Evolutionary conservation across 805 yeast species (phyloP).

Genomic region (Peterozyma toletana): DNA sequence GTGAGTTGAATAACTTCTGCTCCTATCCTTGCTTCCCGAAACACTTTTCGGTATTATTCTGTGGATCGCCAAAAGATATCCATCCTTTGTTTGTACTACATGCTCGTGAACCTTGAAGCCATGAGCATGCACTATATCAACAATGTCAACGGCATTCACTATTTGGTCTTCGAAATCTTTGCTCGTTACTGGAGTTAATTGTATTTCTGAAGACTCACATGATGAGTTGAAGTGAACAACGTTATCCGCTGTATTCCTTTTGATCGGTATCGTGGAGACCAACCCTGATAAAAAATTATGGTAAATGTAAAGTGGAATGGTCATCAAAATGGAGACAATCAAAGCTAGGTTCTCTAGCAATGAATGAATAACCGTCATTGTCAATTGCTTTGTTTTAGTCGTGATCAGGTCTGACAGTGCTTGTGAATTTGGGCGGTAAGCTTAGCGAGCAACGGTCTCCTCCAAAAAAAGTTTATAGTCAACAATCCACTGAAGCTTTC

Average conservation of each 20-base stretch:
- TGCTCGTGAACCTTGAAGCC: slow-evolving; percentile 73
- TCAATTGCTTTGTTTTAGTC: not conserved
- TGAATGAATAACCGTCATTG: slow-evolving; percentile 1
- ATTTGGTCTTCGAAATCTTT: slow-evolving; percentile 11
- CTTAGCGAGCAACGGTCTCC: too few species aligned
- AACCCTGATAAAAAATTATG: not conserved
- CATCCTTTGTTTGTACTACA: slow-evolving; percentile 70
- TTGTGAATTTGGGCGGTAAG: too few species aligned
- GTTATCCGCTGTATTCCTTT: not conserved
- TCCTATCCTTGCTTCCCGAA: slow-evolving; percentile 5
- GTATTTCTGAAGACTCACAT: too few species aligned
- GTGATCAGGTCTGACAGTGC: too few species aligned
- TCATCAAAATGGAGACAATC: not conserved
- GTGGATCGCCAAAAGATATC: slow-evolving; percentile 70
- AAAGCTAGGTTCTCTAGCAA: slow-evolving; percentile 3
- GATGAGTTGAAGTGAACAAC: too few species aligned
- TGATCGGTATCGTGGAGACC: slow-evolving; percentile 1
- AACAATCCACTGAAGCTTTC: too few species aligned
- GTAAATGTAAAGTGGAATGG: not conserved
- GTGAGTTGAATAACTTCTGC: slow-evolving; percentile 9
- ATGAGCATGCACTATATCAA: slow-evolving; percentile 24
- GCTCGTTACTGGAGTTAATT: not conserved
- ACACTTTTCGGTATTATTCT: slow-evolving; percentile 38
- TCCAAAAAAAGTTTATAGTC: too few species aligned
- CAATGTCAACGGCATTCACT: slow-evolving; percentile 20